Evolutionary conservation across 371 early-diverging fungal genomes (phyloP).

Genomic region (Apophysomyces trapeziformis): DNA sequence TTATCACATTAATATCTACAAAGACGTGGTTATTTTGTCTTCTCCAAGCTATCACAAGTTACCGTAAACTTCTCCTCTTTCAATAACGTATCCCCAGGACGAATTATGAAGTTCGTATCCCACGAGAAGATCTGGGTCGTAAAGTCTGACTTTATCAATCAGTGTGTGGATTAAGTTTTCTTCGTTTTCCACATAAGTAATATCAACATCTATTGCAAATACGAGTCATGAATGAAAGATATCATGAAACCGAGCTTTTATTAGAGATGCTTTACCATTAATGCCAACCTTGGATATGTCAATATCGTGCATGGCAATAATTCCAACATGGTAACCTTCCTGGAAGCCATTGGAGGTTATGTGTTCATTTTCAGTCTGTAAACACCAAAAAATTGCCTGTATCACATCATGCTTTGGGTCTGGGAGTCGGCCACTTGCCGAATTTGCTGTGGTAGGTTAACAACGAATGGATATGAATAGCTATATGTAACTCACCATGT

Average conservation of each 20-base stretch:
- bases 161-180: constrained; percentile 53
- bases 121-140: constrained; percentile 86
- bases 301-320: constrained; percentile 35
- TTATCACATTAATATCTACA: constrained; percentile 53
- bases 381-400: constrained; percentile 61
- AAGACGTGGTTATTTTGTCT: background rate
- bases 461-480: background rate
- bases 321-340: constrained; percentile 42
- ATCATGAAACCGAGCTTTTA: background rate
- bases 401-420: constrained; percentile 63
- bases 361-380: constrained; percentile 46
- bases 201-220: constrained; percentile 23
- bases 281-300: constrained; percentile 42
- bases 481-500: constrained; percentile 30
- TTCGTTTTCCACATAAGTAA: constrained; percentile 55
- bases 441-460: constrained; percentile 29
- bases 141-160: constrained; percentile 50
- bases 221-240: background rate
- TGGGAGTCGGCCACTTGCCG: constrained; percentile 56
- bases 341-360: constrained; percentile 49
- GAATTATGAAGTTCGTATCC: constrained; percentile 86
- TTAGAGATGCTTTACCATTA: constrained; percentile 6
- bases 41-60: constrained; percentile 1
- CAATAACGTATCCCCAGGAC: constrained; percentile 90
- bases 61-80: constrained; percentile 57